phyloP scores from a whole-genome alignment of 164 flowering plant species.

The Tetracentron sinense region DNA sequence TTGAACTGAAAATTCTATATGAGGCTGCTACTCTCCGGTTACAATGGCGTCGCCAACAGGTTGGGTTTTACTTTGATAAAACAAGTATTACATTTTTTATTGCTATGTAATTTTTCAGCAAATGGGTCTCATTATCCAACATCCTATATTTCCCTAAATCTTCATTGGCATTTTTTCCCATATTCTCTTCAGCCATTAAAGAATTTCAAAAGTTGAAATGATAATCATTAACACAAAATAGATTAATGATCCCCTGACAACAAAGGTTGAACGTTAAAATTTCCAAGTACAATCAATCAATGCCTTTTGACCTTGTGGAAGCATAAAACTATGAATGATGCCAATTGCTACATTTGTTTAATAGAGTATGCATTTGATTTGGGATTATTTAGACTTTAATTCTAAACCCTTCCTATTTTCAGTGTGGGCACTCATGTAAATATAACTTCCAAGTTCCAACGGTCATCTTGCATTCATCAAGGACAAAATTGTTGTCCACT shows the following conservation, averaged over 20 bases:
- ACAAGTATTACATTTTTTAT: neutral
- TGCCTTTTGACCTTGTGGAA: too few species aligned
- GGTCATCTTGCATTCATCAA: too few species aligned
- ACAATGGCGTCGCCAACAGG: slow-evolving; percentile 87
- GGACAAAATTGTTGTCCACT: too few species aligned
- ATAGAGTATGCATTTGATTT: neutral
- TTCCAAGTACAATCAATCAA: too few species aligned
- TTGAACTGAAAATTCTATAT: slow-evolving; percentile 65
- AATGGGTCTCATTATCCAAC: neutral
- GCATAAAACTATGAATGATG: too few species aligned
- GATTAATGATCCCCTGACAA: too few species aligned
- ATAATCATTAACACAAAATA: too few species aligned
- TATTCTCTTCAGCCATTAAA: neutral
- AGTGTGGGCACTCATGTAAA: neutral
- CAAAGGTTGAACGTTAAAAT: too few species aligned
- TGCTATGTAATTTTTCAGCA: too few species aligned
- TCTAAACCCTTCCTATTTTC: neutral
- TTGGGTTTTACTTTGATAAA: slow-evolving; percentile 15
- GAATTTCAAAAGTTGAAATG: neutral
- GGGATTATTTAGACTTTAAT: neutral
- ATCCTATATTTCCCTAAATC: neutral
- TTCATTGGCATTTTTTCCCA: neutral
- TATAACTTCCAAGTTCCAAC: too few species aligned
- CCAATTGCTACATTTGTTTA: too few species aligned
- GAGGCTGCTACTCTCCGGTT: slow-evolving; percentile 79